Percentiles rank a stretch among this genome's conserved stretches.
Evolutionary conservation across 345 rosid genomes (phyloP).

Genomic region (Heritiera littoralis): DNA sequence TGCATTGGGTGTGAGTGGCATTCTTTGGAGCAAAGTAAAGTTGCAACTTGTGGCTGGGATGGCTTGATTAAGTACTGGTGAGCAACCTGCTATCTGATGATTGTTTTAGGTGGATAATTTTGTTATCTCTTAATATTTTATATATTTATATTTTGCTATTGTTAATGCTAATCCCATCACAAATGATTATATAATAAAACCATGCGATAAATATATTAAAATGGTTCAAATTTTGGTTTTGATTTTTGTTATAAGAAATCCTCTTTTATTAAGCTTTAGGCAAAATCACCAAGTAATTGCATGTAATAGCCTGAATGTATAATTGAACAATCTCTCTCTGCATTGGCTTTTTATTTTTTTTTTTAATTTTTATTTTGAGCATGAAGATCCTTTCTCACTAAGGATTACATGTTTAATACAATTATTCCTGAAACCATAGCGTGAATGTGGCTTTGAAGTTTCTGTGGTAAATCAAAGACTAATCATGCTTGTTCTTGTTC

Average conservation of each 20-base stretch:
- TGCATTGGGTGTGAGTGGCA: constrained; percentile 96
- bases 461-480: background rate
- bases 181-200: background rate
- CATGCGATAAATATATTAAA: background rate
- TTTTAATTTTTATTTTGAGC: background rate
- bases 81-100: constrained; percentile 30
- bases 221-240: background rate
- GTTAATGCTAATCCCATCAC: background rate
- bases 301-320: background rate
- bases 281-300: background rate
- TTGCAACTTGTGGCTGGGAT: constrained; percentile 99
- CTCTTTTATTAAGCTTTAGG: background rate
- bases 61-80: constrained; percentile 98
- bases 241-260: background rate
- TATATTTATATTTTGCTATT: background rate
- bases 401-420: no score
- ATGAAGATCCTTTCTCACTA: background rate
- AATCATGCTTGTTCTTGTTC: background rate
- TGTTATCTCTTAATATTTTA: background rate
- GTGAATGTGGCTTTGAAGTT: background rate
- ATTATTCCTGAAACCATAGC: background rate
- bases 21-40: constrained; percentile 96
- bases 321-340: background rate
- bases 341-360: background rate
- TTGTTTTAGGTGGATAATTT: background rate